Evolutionary conservation across 257 asterid species (phyloP), one percentile per base, ranked within the genome.

Genomic region (Henckelia pumila): DNA sequence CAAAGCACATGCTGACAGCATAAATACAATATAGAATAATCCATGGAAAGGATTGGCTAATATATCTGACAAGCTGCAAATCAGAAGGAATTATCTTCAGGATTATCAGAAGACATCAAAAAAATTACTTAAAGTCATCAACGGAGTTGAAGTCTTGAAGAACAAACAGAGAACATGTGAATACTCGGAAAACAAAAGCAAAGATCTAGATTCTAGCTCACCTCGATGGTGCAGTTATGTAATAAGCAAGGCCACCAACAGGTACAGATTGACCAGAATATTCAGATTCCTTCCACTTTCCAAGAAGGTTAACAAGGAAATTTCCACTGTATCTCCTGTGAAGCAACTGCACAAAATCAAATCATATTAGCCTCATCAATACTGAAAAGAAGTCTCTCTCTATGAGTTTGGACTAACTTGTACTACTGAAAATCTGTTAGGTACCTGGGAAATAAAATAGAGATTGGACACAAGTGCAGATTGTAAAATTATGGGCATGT

Each of bases 1-100:
- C 22, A 77, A 55, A 44, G 82, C 82, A 60, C 82, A 77, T 21
- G 82, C 82, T 26, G 82, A 77, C 24, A 77, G 73, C 81, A 77
- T 77, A 23, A 77, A 77, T 21, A 77, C 75, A 17, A 77, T 60
- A 21, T 77, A 77, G 40, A 77, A 77, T 21, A 77, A 68, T 61
- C 75, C 81, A 72, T 77, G 81, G 73, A 77, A 77, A 40, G 81
- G 81, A 69, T 77, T 66, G 66, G 81, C 75, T 9, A 65, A 24
- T 22, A 77, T 72, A 68, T 77, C 81, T n/a, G 81, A 60, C 78
- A 77, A 69, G 75, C 81, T 77, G 76, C 70, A 64, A 24, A 64
- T 44, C 32, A 22, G 26, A 25, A 63, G 26, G 23, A 4, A 35
- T 21, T 14, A 21, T 21, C 47, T 2, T 35, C 7, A 50, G n/a